A percentile compares a stretch with the other conserved stretches of the same genome.
phyloP scores from a whole-genome alignment of 2,329 filamentous ascomycete species.

The Celoporthe dispersa region DNA sequence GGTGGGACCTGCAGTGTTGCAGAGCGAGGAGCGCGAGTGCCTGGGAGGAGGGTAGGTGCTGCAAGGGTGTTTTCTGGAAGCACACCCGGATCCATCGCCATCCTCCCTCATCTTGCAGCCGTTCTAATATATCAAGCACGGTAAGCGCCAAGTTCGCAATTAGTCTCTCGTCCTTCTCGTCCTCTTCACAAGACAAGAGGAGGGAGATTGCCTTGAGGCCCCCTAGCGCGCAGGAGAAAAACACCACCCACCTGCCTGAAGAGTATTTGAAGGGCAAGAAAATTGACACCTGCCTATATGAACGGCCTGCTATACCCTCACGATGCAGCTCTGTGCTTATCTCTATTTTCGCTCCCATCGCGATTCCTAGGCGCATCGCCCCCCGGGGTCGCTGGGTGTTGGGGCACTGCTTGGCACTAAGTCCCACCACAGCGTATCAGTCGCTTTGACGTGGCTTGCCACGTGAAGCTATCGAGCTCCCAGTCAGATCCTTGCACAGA shows the following conservation, averaged over 20 bases:
- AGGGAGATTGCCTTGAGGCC: background rate
- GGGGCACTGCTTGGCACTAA: background rate
- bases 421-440: background rate
- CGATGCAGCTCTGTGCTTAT: background rate
- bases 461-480: background rate
- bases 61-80: background rate
- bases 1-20: conserved; percentile 22
- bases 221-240: background rate
- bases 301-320: background rate
- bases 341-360: background rate
- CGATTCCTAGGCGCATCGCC: background rate
- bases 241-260: background rate
- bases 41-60: conserved; percentile 6
- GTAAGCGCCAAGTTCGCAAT: background rate
- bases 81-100: background rate
- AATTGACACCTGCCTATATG: conserved; percentile 1
- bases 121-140: background rate
- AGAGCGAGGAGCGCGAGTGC: conserved; percentile 21
- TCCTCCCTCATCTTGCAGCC: background rate
- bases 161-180: background rate
- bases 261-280: background rate
- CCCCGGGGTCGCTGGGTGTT: background rate
- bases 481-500: background rate
- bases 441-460: background rate
- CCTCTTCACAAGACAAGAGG: background rate